phyloP scores from a whole-genome alignment of 2,329 filamentous ascomycete species.

The Aspergillus pseudoterreus region DNA sequence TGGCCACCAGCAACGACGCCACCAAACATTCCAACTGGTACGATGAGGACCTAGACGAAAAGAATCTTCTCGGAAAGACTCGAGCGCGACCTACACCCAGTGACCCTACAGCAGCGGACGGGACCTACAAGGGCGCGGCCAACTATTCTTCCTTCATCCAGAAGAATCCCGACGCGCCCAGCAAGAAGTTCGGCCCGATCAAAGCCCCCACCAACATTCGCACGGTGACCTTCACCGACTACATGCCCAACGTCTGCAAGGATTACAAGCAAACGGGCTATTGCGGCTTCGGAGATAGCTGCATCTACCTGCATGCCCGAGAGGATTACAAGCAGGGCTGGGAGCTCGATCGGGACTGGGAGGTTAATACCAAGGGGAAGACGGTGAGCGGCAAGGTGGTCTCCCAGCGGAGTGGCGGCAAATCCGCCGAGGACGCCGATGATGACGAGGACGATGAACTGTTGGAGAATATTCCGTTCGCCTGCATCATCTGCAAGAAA shows the following conservation, averaged over 20 bases:
- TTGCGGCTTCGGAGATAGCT: slow-evolving; percentile 71
- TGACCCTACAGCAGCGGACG: slow-evolving; percentile 45
- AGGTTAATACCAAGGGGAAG: slow-evolving; percentile 66
- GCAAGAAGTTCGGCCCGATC: slow-evolving; percentile 72
- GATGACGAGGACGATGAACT: slow-evolving; percentile 64
- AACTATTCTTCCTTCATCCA: slow-evolving; percentile 72
- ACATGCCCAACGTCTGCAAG: slow-evolving; percentile 89
- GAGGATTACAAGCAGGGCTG: slow-evolving; percentile 79
- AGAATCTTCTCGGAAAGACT: slow-evolving; percentile 42
- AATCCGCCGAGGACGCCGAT: slow-evolving; percentile 43
- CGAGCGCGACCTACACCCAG: slow-evolving; percentile 17
- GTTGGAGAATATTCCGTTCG: slow-evolving; percentile 82
- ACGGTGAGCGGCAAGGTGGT: slow-evolving; percentile 45
- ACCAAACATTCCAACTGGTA: slow-evolving; percentile 89
- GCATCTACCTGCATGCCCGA: slow-evolving; percentile 64
- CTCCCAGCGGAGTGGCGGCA: slow-evolving; percentile 41
- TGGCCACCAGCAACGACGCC: slow-evolving; percentile 73
- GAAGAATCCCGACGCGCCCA: slow-evolving; percentile 72
- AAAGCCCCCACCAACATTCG: slow-evolving; percentile 85
- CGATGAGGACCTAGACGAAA: slow-evolving; percentile 60
- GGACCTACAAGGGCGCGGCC: slow-evolving; percentile 72
- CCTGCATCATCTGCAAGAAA: slow-evolving; percentile 79
- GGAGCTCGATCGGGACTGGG: slow-evolving; percentile 95
- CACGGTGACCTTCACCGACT: slow-evolving; percentile 86
- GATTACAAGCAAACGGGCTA: slow-evolving; percentile 81